Conservation (phyloP, 495 filamentous ascomycete species). For the Parathielavia hyrcaniae region DNA sequence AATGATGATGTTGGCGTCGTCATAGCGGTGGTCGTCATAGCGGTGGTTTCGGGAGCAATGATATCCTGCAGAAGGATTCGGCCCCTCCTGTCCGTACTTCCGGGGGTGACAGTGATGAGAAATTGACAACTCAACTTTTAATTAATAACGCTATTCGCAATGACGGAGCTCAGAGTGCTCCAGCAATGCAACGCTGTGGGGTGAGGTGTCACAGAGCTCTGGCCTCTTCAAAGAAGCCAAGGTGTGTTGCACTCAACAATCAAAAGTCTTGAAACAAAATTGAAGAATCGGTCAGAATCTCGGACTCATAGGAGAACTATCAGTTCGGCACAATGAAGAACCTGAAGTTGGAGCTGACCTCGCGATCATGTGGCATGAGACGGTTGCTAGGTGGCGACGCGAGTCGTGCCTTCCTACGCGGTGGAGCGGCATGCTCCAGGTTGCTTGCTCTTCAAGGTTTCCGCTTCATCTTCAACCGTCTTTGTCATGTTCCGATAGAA, state of each 20-base stretch:
- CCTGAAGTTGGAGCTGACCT: slow-evolving; percentile 5
- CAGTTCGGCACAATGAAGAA: background rate
- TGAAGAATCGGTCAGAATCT: background rate
- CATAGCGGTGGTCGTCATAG: slow-evolving; percentile 8
- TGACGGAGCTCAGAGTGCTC: background rate
- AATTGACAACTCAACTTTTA: background rate
- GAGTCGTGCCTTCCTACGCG: slow-evolving; percentile 11
- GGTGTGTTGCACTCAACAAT: background rate
- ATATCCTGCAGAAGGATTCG: background rate
- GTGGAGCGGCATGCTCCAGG: background rate
- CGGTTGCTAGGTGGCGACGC: slow-evolving; percentile 14
- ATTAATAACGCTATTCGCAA: background rate
- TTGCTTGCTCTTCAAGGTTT: background rate
- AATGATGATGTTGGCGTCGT: slow-evolving; percentile 5
- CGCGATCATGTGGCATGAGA: slow-evolving; percentile 9
- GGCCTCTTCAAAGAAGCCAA: background rate
- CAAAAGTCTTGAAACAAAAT: background rate
- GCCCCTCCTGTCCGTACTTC: background rate
- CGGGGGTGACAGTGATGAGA: background rate
- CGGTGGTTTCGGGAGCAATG: background rate
- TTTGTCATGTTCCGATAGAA: background rate
- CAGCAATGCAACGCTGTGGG: slow-evolving; percentile 1
- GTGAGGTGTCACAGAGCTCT: background rate
- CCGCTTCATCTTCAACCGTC: background rate
- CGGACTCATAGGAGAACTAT: background rate